phyloP scores from a whole-genome alignment of 345 rosid genomes.

The Brassica incana region DNA sequence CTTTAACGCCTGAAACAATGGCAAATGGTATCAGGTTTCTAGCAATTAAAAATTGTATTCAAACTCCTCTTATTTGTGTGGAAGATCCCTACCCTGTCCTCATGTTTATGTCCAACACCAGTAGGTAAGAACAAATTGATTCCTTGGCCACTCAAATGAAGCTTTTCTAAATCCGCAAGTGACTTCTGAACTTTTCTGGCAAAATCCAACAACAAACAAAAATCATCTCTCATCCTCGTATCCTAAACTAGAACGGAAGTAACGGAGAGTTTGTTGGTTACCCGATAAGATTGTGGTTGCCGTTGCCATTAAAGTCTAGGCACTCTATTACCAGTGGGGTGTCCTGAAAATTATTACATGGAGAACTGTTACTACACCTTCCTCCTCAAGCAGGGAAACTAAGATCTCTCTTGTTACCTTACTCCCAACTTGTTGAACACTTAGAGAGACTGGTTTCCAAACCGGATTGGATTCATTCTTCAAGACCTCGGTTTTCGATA shows the following conservation, averaged over 20 bases:
- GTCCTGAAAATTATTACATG: constrained; percentile 32
- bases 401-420: constrained; percentile 51
- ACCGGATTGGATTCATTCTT: constrained; percentile 70
- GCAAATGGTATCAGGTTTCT: background rate
- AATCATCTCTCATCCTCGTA: constrained; percentile 15
- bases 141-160: constrained; percentile 54
- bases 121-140: constrained; percentile 56
- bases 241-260: background rate
- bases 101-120: constrained; percentile 57
- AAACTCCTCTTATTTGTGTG: background rate
- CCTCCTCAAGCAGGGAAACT: constrained; percentile 1
- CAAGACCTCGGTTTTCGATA: constrained; percentile 84
- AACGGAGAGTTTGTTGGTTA: background rate
- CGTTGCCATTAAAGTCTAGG: constrained; percentile 37
- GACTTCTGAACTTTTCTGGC: constrained; percentile 79
- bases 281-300: constrained; percentile 40
- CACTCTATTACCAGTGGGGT: constrained; percentile 40
- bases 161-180: constrained; percentile 70
- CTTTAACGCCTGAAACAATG: constrained; percentile 52
- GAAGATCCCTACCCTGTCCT: constrained; percentile 51
- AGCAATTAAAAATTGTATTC: background rate
- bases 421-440: constrained; percentile 85
- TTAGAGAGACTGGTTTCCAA: constrained; percentile 79
- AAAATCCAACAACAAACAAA: constrained; percentile 34
- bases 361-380: background rate